Base-by-base conservation (phyloP, 2,329 filamentous ascomycete genomes). In the Phaeosphaeria sp. region DNA sequence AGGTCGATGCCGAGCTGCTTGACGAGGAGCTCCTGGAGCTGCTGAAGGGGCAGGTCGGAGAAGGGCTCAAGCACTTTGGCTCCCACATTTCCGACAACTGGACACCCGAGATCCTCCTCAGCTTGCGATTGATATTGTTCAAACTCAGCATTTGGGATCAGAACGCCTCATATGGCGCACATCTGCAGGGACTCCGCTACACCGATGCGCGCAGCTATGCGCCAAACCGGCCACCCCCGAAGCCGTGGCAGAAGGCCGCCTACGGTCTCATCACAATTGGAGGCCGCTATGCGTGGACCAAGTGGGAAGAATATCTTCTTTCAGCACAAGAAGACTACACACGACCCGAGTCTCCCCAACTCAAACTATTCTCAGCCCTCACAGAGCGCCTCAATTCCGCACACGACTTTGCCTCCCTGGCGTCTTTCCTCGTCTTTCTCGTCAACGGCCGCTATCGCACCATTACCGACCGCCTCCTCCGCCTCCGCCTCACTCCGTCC, bases 111-210 rank as follows among this genome's bases (percentile, higher is more conserved):
- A 94, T 98, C 53, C 83, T 90, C 61, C 83, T 97, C 25, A 85
- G 83, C 0, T 82, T 99, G 55, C 85, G 94, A 47, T 87, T 90
- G 1, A 82, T 93, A 2, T 82, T 99, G 7, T 99, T 97, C 83
- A 99, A 99, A 79, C 85, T 99, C 61, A 92, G 91, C 17, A 89
- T 99, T 57, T 99, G 95, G 95, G 93, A 98, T 77, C 92, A 97
- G 76, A 89, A 97, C 76, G 92, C 95, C 40, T 96, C 91, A 5
- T 98, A 99, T 77, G 95, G 95, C 59, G 95, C 95, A 11, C 89
- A 92, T 36, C 82, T 99, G 49, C 95, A 99, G 77, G 96, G 96
- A 62, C 84, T 99, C 25, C 89, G 89, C 73, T 98, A 94, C 73
- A 91, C 91, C 11, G 94, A 98, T 74, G 93, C 93, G 49, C 86